Conservation (phyloP, 164 flowering plant species). For the Stephania cephalantha region DNA sequence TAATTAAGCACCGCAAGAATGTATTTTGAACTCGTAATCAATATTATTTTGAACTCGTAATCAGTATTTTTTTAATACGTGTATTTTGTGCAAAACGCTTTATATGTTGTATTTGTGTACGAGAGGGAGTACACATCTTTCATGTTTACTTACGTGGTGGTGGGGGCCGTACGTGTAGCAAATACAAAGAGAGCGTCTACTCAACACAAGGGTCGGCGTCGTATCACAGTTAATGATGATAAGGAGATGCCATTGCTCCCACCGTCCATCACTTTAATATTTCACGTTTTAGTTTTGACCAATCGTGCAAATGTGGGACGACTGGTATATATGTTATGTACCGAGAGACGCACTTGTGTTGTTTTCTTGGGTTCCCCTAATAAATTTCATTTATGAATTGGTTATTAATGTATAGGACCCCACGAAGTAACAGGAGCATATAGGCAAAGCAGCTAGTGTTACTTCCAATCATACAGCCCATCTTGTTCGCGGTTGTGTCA, state of each 20-base stretch:
- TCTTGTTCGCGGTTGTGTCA: neutral
- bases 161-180: too few species aligned
- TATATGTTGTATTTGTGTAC: too few species aligned
- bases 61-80: too few species aligned
- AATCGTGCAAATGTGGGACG: neutral
- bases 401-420: neutral
- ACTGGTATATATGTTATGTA: too few species aligned
- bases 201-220: neutral
- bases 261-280: neutral
- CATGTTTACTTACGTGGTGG: too few species aligned
- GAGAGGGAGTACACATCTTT: too few species aligned
- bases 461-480: neutral
- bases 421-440: neutral
- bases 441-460: neutral
- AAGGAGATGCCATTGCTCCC: slow-evolving; percentile 8
- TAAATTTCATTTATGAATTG: too few species aligned
- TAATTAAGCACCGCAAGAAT: too few species aligned
- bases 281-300: neutral
- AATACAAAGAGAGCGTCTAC: neutral
- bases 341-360: neutral
- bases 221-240: slow-evolving; percentile 4
- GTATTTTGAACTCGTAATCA: too few species aligned
- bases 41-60: too few species aligned
- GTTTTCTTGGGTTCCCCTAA: neutral
- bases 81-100: too few species aligned